Conservation (phyloP, 352 stramenopile genomes). For the Globisporangium nunn region DNA sequence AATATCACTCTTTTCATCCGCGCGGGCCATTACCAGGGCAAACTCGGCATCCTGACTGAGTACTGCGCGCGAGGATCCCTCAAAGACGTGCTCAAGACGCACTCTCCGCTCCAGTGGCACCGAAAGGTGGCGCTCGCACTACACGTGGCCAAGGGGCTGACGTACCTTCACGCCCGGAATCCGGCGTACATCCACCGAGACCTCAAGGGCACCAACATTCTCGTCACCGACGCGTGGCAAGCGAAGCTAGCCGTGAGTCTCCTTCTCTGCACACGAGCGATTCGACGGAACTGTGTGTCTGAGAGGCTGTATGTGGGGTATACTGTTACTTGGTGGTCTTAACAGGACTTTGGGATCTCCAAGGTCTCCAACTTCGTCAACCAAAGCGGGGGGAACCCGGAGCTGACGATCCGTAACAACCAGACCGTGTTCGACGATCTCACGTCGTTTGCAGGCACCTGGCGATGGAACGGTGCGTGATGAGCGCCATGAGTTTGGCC, state of each 20-base stretch:
- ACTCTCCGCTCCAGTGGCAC: slow-evolving; percentile 51
- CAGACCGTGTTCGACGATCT: slow-evolving; percentile 19
- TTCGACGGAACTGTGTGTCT: not conserved
- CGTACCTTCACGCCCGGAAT: slow-evolving; percentile 67
- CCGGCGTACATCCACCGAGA: slow-evolving; percentile 70
- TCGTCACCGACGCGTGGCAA: slow-evolving; percentile 72
- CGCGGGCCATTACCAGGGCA: slow-evolving; percentile 49
- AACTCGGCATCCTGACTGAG: slow-evolving; percentile 60
- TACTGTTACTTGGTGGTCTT: not conserved
- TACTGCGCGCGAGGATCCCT: slow-evolving; percentile 62
- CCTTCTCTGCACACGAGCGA: not conserved
- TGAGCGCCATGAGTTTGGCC: not conserved
- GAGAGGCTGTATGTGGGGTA: not conserved
- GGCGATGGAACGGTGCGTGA: slow-evolving; percentile 49
- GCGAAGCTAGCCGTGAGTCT: slow-evolving; percentile 46
- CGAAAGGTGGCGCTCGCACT: slow-evolving; percentile 61
- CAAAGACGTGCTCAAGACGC: slow-evolving; percentile 48
- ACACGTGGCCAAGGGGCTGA: slow-evolving; percentile 59
- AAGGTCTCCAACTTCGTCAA: slow-evolving; percentile 54
- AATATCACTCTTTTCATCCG: slow-evolving; percentile 77
- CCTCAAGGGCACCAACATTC: slow-evolving; percentile 66
- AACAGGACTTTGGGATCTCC: slow-evolving; percentile 62
- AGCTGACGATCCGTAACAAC: slow-evolving; percentile 15
- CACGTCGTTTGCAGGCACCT: slow-evolving; percentile 58
- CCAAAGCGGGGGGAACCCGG: slow-evolving; percentile 24